Evolutionary conservation across 192 early-diverging fungal species (phyloP).

Genomic region (Piromyces finnis): DNA sequence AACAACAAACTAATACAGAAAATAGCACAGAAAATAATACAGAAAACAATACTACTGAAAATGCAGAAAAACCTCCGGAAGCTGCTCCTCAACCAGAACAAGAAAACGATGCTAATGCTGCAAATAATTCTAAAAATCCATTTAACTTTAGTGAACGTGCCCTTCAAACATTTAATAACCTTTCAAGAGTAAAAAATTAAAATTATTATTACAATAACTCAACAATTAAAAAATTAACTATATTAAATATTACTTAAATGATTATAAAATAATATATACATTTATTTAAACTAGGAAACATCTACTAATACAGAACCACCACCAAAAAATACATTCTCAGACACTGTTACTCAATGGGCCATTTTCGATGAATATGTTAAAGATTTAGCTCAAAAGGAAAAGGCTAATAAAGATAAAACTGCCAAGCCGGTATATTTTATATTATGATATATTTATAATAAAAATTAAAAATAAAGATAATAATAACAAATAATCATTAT

Average conservation of each 20-base stretch:
- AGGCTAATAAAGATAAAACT: slow-evolving; percentile 31
- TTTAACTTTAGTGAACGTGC: slow-evolving; percentile 46
- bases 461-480: too few relatives aligned
- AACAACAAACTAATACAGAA: not conserved
- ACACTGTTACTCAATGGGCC: slow-evolving; percentile 41
- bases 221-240: not conserved
- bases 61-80: not conserved
- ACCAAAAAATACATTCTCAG: slow-evolving; percentile 23
- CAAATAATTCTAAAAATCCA: slow-evolving; percentile 17
- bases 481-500: too few relatives aligned
- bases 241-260: not conserved
- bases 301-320: slow-evolving; percentile 44
- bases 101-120: slow-evolving; percentile 13
- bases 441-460: not conserved
- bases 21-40: too few relatives aligned
- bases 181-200: slow-evolving; percentile 16
- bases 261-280: too few relatives aligned
- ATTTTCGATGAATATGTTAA: slow-evolving; percentile 45
- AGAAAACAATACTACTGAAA: too few relatives aligned
- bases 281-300: slow-evolving; percentile 20
- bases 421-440: slow-evolving; percentile 12
- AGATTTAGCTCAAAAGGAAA: slow-evolving; percentile 35
- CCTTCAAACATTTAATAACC: slow-evolving; percentile 38
- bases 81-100: not conserved
- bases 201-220: not conserved